Evolutionary conservation across 352 stramenopile genomes (phyloP), one percentile per base, ranked within the genome.

Genomic region (Blastocystis sp.): DNA sequence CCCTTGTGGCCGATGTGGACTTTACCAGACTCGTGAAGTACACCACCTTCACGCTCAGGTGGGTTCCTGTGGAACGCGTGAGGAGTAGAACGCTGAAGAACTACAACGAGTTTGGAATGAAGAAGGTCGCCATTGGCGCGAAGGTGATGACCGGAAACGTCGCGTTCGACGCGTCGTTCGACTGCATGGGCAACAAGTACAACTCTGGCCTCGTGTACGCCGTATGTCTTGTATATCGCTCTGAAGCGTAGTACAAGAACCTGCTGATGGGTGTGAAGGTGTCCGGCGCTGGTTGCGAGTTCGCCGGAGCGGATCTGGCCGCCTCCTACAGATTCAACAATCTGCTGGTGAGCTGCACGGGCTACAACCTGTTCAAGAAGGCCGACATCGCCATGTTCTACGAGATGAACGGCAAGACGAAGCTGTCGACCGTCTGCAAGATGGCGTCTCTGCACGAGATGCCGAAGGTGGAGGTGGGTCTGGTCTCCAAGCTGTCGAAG

Each of bases 41-140:
- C 42, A 77, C 68, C 2, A 77, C 68, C 38, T 77, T 77, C 28
- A 77, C 68, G 4, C 1, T 77, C 52, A 34, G 68, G 68, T 77
- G 14, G 38, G 57, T 2, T 4, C 21, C 3, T 4, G 43, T 24
- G 2, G 3, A 28, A 3, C 9, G 11, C 6, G 19, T 77, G 34
- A 77, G 57, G 42, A 59, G 19, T 34, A 77, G 68, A 14, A 61
- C 17, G 1, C 21, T 24, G 68, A 77, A 77, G 68, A 34, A 60
- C 48, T 24, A 59, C 10, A 57, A 34, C 48, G 68, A 77, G 19
- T 38, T 17, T n/a, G 68, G 68, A 14, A 62, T 77, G 11, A 34
- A 48, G 68, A 77, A 77, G 48, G 42, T 19, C 14, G 38, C 21
- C 17, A 10, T 77, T 34, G 68, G 68, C 42, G 68, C 43, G 38